Conservation (phyloP, 2,329 filamentous ascomycete genomes). For the Hypoxylon sp. region DNA sequence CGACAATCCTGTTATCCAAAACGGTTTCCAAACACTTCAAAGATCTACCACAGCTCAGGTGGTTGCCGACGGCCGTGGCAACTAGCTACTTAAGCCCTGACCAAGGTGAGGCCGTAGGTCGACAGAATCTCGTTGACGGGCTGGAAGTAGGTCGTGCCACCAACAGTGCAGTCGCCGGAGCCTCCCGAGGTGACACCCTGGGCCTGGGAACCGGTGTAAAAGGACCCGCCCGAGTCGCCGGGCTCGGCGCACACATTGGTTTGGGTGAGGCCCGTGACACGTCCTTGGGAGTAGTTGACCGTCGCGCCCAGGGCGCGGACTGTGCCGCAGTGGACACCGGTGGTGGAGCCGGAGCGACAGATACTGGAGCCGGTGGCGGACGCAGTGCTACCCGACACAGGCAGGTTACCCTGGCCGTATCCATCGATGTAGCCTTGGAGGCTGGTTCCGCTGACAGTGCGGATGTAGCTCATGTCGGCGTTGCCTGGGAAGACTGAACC, state of each 20-base stretch:
- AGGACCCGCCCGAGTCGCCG: constrained; percentile 60
- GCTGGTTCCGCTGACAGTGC: constrained; percentile 55
- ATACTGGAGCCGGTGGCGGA: constrained; percentile 55
- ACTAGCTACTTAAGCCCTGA: constrained; percentile 43
- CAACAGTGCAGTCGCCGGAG: constrained; percentile 57
- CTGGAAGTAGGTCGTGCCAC: constrained; percentile 60
- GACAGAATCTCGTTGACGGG: constrained; percentile 60
- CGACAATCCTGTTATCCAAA: constrained; percentile 5
- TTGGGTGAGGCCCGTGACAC: constrained; percentile 59
- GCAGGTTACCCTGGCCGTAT: constrained; percentile 54
- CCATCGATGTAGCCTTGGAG: constrained; percentile 55
- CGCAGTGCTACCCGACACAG: constrained; percentile 58
- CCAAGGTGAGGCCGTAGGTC: constrained; percentile 55
- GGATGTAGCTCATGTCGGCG: constrained; percentile 58
- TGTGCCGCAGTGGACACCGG: constrained; percentile 58
- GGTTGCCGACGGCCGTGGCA: constrained; percentile 13
- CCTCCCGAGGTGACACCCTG: constrained; percentile 61
- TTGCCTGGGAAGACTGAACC: constrained; percentile 58
- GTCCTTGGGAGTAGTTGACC: constrained; percentile 58
- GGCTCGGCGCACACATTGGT: constrained; percentile 60
- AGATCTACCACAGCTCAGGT: constrained; percentile 35
- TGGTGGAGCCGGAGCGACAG: constrained; percentile 61
- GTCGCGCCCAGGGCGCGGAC: constrained; percentile 56
- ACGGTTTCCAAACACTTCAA: constrained; percentile 19
- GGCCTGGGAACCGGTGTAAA: constrained; percentile 59